Evolutionary conservation across 768 basidiomycete species (phyloP).

Genomic region (Lyophyllum shimeji): DNA sequence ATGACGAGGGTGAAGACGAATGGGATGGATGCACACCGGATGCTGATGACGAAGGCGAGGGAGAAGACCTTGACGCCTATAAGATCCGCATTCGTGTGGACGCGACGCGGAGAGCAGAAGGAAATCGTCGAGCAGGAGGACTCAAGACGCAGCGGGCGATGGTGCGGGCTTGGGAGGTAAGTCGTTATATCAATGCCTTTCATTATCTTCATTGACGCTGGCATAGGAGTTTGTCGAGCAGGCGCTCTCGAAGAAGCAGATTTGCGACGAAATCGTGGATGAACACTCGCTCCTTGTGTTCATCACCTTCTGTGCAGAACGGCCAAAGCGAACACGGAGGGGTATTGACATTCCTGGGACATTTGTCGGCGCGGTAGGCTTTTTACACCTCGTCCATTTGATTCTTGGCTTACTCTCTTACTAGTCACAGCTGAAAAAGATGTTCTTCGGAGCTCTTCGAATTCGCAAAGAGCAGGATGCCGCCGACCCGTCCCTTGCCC

Average conservation of each 20-base stretch:
- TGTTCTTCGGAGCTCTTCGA: constrained; percentile 27
- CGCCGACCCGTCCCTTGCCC: constrained; percentile 13
- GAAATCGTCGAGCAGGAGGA: background rate
- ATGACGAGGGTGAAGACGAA: too few relatives aligned
- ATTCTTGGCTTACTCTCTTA: background rate
- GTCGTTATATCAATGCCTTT: background rate
- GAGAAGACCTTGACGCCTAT: too few relatives aligned
- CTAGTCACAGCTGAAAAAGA: constrained; percentile 31
- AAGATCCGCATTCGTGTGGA: too few relatives aligned
- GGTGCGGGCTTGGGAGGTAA: background rate
- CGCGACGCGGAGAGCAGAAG: background rate
- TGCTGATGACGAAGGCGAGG: too few relatives aligned
- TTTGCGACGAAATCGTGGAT: background rate
- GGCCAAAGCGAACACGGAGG: background rate
- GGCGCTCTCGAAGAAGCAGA: background rate
- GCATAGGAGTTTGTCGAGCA: background rate
- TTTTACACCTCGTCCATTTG: too few relatives aligned
- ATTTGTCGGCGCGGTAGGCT: background rate
- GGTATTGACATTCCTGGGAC: background rate
- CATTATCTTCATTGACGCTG: background rate
- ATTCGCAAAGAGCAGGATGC: constrained; percentile 31
- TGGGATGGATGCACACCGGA: too few relatives aligned
- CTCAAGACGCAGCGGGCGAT: background rate
- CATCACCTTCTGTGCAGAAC: background rate
- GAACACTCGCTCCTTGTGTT: background rate